A percentile compares a stretch with the other conserved stretches of the same genome.
Evolutionary conservation across 805 yeast species (phyloP).

Genomic region (Cyberlindnera mrakii): DNA sequence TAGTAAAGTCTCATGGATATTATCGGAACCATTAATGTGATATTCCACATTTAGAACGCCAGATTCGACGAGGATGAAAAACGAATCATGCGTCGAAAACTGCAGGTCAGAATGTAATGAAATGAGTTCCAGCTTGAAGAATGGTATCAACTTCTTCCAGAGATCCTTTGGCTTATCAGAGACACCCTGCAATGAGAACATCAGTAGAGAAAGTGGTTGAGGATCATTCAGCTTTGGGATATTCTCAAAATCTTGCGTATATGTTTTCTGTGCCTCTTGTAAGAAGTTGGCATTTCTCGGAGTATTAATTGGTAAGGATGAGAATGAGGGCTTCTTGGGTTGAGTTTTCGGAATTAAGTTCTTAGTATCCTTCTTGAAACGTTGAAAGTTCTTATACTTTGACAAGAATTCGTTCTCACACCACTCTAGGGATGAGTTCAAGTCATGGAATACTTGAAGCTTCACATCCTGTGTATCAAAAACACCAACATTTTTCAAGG

Average conservation of each 20-base stretch:
- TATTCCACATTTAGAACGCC: constrained; percentile 49
- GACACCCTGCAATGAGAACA: constrained; percentile 9
- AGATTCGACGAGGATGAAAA: constrained; percentile 52
- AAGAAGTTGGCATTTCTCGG: constrained; percentile 36
- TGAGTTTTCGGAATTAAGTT: not conserved
- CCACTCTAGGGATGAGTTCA: constrained; percentile 92
- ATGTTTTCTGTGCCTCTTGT: constrained; percentile 32
- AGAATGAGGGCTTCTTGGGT: not conserved
- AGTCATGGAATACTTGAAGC: constrained; percentile 64
- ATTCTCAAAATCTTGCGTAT: constrained; percentile 10
- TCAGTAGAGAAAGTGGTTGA: constrained; percentile 7
- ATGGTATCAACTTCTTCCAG: constrained; percentile 7
- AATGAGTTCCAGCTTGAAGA: constrained; percentile 35
- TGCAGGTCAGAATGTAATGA: constrained; percentile 47
- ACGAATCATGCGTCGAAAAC: constrained; percentile 22
- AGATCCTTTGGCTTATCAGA: constrained; percentile 4
- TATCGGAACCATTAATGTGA: constrained; percentile 29
- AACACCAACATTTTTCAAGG: constrained; percentile 78
- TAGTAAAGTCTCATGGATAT: constrained; percentile 39
- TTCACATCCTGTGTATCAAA: constrained; percentile 38
- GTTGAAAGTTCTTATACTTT: constrained; percentile 30
- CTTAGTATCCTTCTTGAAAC: constrained; percentile 7
- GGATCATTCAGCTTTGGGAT: constrained; percentile 19
- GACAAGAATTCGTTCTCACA: constrained; percentile 83
- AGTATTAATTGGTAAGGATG: constrained; percentile 24